A percentile compares a stretch with the other conserved stretches of the same genome.
These are phyloP conservation scores for Dicorynia guianensis DNA, from an alignment of 306 rosid species.

Conservation along the genomic window DNA sequence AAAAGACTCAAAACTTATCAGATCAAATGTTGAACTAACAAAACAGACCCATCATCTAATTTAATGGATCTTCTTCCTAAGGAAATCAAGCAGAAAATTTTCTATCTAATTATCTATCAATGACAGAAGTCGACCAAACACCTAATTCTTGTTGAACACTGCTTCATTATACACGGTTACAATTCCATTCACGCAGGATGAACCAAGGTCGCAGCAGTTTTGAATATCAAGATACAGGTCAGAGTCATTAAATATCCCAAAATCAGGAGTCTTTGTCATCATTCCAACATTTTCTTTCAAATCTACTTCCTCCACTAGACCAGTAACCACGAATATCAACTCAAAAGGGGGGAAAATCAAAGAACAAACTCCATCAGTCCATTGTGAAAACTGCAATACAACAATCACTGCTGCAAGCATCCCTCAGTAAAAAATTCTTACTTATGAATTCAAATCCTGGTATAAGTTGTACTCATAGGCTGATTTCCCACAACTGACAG, in stretches of 20 bases:
- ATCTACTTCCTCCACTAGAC: too few species aligned
- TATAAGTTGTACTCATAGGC: constrained; percentile 28
- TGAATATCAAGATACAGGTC: background rate
- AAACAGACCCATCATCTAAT: too few species aligned
- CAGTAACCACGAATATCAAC: too few species aligned
- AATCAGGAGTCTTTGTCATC: too few species aligned
- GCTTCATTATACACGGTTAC: constrained; percentile 22
- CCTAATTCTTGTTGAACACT: constrained; percentile 12
- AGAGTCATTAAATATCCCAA: background rate
- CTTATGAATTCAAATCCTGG: constrained; percentile 35
- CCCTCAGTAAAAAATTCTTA: background rate
- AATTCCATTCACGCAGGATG: constrained; percentile 1
- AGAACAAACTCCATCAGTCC: background rate
- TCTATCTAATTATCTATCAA: too few species aligned
- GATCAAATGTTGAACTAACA: constrained; percentile 20
- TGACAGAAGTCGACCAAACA: constrained; percentile 19
- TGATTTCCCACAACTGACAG: constrained; percentile 48
- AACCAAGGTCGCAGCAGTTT: constrained; percentile 3
- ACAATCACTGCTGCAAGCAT: background rate
- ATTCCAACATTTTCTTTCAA: too few species aligned
- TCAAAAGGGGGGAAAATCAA: too few species aligned
- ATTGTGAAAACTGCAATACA: too few species aligned
- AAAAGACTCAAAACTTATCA: too few species aligned
- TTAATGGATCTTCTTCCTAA: constrained; percentile 21
- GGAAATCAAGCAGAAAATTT: constrained; percentile 25